Evolutionary conservation across 495 filamentous ascomycete genomes (phyloP).

Genomic region (Aspergillus ellipticus): DNA sequence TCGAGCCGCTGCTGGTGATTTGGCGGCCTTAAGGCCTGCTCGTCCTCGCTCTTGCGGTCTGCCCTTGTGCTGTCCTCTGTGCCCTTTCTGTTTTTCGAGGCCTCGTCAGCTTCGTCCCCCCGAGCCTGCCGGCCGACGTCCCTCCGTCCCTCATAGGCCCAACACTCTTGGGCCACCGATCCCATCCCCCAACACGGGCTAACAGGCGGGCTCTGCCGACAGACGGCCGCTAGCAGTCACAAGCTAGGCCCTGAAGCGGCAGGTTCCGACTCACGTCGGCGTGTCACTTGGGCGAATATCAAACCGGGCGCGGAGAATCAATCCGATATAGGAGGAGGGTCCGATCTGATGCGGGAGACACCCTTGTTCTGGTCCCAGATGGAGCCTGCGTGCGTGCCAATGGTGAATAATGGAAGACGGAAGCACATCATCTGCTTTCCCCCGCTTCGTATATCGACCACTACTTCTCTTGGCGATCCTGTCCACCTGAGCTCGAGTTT

Average conservation of each 20-base stretch:
- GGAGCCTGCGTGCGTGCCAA: no score
- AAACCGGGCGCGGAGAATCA: not conserved
- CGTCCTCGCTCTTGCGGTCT: not conserved
- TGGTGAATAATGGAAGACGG: no score
- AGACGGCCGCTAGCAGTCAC: not conserved
- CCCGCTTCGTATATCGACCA: no score
- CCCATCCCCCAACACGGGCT: not conserved
- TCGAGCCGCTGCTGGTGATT: constrained; percentile 3
- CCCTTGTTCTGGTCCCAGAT: no score
- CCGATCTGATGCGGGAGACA: no score
- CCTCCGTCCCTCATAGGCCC: not conserved
- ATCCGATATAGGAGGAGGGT: not conserved
- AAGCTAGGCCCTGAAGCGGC: no score
- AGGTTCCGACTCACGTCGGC: not conserved
- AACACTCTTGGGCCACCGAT: not conserved
- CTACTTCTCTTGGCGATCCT: no score
- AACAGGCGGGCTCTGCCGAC: not conserved
- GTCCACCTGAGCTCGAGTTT: no score
- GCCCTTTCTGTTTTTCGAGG: not conserved
- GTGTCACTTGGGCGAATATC: not conserved
- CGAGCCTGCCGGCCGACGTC: no score
- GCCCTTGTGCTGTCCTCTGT: not conserved
- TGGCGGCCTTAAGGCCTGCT: not conserved
- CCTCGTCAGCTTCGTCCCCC: not conserved
- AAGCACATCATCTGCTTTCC: no score